Evolutionary conservation across 2,329 filamentous ascomycete genomes (phyloP), one percentile per base, ranked within the genome.

Genomic region (Sporothrix variecibatus): DNA sequence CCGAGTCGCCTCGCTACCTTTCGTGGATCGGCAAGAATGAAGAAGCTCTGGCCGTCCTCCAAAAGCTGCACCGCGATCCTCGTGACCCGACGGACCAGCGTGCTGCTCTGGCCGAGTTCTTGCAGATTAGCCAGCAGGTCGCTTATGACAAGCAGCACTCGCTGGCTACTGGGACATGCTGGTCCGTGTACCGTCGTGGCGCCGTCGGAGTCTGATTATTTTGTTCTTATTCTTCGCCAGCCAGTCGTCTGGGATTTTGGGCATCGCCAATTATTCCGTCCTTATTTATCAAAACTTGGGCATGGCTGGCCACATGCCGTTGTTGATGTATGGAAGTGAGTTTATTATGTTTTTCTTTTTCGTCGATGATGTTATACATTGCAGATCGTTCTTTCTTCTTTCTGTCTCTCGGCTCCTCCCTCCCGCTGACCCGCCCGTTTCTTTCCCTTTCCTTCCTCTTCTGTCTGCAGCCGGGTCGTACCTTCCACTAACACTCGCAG

Each of bases 121-220:
- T 58, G 23, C 53, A 58, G 26, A 58, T 58, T 12, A 58, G 53
- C 53, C 53, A 58, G 53, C 53, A 58, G 26, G 53, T 58, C 12
- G 53, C 53, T 26, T 58, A 58, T 23, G 53, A 58, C 53, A 58
- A 58, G 53, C 53, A 58, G 53, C 53, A 58, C 53, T 31, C 53
- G 53, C 53, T 26, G 53, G 53, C 53, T 58, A 58, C 53, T 58
- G 53, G 53, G 53, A 58, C 12, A 58, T 58, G 53, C 11, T 58
- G 53, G 53, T 58, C 11, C 23, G 23, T 15, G 53, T 58, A 11
- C 53, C 53, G 26, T 58, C 53, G 53, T 58, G 53, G 53, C 53
- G 53, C 1, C 26, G 53, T 2, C 53, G 53, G 11, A 58, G 53
- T 17, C 53, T 58, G 1, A 58, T 58, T 58, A 15, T 31, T 2